A percentile compares a stretch with the other conserved stretches of the same genome.
phyloP scores from a whole-genome alignment of 1,139 yeast species.

The Geotrichum australiense region DNA sequence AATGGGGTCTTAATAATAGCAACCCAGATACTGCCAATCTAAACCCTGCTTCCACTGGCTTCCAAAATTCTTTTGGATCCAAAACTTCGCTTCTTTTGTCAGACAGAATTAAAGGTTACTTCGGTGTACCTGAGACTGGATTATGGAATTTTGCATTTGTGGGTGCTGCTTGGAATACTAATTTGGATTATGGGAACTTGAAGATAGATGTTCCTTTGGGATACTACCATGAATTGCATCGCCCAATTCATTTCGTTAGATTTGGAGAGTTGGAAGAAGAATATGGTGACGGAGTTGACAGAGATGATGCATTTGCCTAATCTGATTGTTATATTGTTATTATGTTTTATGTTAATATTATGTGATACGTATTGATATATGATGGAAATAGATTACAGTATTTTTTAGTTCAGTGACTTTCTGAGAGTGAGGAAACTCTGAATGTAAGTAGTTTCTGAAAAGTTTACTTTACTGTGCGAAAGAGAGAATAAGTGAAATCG shows the following conservation, averaged over 20 bases:
- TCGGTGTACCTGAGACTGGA: slow-evolving; percentile 76
- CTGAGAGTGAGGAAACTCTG: no score
- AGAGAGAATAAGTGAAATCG: no score
- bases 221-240: slow-evolving; percentile 78
- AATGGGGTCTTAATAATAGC: slow-evolving; percentile 68
- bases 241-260: slow-evolving; percentile 78
- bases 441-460: no score
- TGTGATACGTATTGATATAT: background rate
- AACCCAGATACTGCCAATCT: slow-evolving; percentile 41
- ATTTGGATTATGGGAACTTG: slow-evolving; percentile 47
- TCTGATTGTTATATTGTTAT: background rate
- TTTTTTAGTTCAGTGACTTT: no score
- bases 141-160: slow-evolving; percentile 90
- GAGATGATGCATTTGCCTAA: slow-evolving; percentile 63
- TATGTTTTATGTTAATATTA: background rate
- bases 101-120: slow-evolving; percentile 71
- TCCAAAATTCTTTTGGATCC: slow-evolving; percentile 50
- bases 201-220: slow-evolving; percentile 74
- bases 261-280: slow-evolving; percentile 62
- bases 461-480: no score
- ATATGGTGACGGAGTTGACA: slow-evolving; percentile 55
- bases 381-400: no score
- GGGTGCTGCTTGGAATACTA: slow-evolving; percentile 74
- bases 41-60: slow-evolving; percentile 62
- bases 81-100: slow-evolving; percentile 69